Evolutionary conservation across 352 stramenopile species (phyloP), one percentile per base, ranked within the genome.

Genomic region (Phytophthora brassicae): DNA sequence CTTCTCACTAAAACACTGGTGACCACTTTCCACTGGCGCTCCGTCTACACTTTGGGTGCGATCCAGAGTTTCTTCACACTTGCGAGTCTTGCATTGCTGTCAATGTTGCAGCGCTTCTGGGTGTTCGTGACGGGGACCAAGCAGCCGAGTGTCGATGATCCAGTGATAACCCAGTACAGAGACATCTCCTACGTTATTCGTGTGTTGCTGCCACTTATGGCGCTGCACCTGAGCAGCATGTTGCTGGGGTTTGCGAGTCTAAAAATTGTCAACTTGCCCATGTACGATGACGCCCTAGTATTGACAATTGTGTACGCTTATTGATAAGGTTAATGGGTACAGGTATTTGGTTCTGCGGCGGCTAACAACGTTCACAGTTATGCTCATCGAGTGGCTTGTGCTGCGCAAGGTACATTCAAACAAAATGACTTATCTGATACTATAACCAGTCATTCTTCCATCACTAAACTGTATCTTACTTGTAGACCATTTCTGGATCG

Each of bases 371-470:
- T 64, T 91, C 69, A 89, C 86, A 26, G 81, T 91, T 50, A 75
- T 91, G 69, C 64, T 89, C 48, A 87, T 91, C 64, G 82, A 91
- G 54, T 89, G 77, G 77, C 66, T 91, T 66, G 73, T 89, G 51
- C 70, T 89, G 38, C 61, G 75, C 66, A 87, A 91, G 60, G 74
- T 78, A n/a, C 16, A 46, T 29, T 2, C 17, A 38, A 36, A 7
- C 29, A n/a, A 12, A 20, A 6, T 12, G 16, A 11, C 14, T 45
- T n/a, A 7, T 36, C 35, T 36, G 16, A 22, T 1, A 29, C n/a
- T n/a, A n/a, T n/a, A n/a, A n/a, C n/a, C n/a, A n/a, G n/a, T n/a
- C n/a, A n/a, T n/a, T n/a, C n/a, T n/a, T n/a, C n/a, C n/a, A n/a
- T n/a, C n/a, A n/a, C n/a, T n/a, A n/a, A n/a, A n/a, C n/a, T n/a